These are phyloP conservation scores for Bolboschoenoplectus hybrid DNA, from an alignment of 202 grass and related monocot species.

Conservation along the genomic window DNA sequence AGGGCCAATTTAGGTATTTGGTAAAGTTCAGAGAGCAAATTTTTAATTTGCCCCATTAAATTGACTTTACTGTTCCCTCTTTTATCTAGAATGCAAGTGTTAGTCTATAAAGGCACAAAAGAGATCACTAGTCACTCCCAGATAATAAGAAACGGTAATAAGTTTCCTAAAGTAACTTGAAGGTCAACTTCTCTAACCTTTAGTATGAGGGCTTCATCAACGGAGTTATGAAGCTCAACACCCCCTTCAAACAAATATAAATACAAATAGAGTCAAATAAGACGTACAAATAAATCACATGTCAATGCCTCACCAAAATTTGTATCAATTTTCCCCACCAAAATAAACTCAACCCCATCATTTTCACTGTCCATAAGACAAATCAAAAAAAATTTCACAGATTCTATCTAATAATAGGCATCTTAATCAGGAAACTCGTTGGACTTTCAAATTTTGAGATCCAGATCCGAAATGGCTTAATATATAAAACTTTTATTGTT, in stretches of 20 bases:
- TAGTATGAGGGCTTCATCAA: conserved; percentile 74
- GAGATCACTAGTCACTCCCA: background rate
- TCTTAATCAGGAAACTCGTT: background rate
- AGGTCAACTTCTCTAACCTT: conserved; percentile 59
- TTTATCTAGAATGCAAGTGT: background rate
- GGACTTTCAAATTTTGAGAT: background rate
- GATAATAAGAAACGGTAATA: conserved; percentile 11
- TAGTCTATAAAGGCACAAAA: background rate
- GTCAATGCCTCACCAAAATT: conserved; percentile 4
- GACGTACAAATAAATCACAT: background rate
- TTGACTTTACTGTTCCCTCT: background rate
- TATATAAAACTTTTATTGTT: background rate
- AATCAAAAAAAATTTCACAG: background rate
- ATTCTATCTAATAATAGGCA: background rate
- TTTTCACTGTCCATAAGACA: conserved; percentile 5
- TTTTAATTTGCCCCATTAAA: background rate
- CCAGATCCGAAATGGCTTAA: background rate
- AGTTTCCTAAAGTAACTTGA: conserved; percentile 13
- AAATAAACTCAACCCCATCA: background rate
- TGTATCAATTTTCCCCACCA: background rate
- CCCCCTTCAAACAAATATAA: conserved; percentile 49
- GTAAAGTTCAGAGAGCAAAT: conserved; percentile 19
- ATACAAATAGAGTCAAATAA: conserved; percentile 30
- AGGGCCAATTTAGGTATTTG: background rate
- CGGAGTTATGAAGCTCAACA: conserved; percentile 62